These are phyloP conservation scores for Mucuna pruriens DNA, from an alignment of 306 rosid species.

Conservation along the genomic window DNA sequence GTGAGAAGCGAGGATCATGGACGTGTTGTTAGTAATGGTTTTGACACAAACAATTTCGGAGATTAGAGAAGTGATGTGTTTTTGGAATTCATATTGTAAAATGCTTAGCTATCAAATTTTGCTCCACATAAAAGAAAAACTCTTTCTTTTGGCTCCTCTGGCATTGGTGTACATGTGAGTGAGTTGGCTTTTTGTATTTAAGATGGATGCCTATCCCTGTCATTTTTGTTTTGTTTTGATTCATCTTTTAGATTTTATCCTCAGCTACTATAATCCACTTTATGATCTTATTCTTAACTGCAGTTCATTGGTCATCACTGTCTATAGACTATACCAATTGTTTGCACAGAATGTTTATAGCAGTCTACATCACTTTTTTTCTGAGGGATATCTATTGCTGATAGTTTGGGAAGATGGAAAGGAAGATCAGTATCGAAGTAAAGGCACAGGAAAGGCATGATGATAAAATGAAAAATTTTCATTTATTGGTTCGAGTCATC, in stretches of 20 bases:
- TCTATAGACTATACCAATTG: background rate
- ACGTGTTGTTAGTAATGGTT: conserved; percentile 9
- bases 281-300: background rate
- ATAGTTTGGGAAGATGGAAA: background rate
- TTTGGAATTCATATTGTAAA: conserved; percentile 47
- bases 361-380: background rate
- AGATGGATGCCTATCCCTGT: conserved; percentile 23
- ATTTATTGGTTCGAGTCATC: background rate
- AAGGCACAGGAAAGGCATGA: background rate
- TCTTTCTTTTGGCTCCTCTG: conserved; percentile 14
- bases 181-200: conserved; percentile 25
- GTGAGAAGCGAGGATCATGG: conserved; percentile 26
- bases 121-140: conserved; percentile 36
- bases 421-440: background rate
- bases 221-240: conserved; percentile 22
- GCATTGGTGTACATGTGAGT: conserved; percentile 34
- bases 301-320: background rate
- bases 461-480: background rate
- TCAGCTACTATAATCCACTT: background rate
- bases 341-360: background rate
- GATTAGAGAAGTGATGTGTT: conserved; percentile 29
- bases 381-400: background rate
- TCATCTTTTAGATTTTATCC: conserved; percentile 17
- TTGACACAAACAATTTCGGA: conserved; percentile 38
- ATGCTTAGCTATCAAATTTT: conserved; percentile 81